Conservation (phyloP, 345 rosid genomes). For the Erucastrum elatum region DNA sequence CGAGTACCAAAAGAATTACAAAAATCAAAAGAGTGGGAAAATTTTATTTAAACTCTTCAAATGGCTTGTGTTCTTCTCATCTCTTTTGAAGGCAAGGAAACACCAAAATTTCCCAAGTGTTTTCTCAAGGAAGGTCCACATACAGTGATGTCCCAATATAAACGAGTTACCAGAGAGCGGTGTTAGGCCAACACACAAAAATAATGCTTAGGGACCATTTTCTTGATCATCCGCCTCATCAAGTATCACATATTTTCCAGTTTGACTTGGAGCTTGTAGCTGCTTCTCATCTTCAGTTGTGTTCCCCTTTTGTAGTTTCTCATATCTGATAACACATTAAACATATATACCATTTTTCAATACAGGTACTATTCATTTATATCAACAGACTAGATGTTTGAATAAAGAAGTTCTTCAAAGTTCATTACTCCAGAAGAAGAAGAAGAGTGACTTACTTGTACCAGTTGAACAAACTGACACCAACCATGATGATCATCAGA, state of each 20-base stretch:
- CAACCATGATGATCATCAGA: conserved; percentile 76
- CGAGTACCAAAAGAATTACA: neutral
- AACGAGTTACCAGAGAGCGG: neutral
- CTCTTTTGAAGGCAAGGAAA: neutral
- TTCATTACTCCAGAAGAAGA: neutral
- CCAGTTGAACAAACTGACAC: conserved; percentile 95
- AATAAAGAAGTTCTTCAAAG: neutral
- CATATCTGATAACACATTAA: conserved; percentile 53
- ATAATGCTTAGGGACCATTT: conserved; percentile 41
- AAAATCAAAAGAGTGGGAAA: neutral
- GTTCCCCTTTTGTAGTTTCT: conserved; percentile 59
- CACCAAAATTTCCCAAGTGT: neutral
- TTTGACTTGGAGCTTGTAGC: conserved; percentile 34
- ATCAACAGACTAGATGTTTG: neutral
- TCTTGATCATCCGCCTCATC: conserved; percentile 84
- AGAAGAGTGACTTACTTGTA: conserved; percentile 76
- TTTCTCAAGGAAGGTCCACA: neutral
- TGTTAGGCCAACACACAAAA: conserved; percentile 13
- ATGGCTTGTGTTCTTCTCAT: neutral
- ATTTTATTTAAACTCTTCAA: neutral
- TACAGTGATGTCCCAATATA: neutral
- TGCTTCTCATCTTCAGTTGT: conserved; percentile 38
- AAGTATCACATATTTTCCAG: conserved; percentile 80
- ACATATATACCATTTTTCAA: conserved; percentile 2
- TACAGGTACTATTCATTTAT: neutral